Conservation (phyloP, 441 rosid genomes). For the Viola pubescens region DNA sequence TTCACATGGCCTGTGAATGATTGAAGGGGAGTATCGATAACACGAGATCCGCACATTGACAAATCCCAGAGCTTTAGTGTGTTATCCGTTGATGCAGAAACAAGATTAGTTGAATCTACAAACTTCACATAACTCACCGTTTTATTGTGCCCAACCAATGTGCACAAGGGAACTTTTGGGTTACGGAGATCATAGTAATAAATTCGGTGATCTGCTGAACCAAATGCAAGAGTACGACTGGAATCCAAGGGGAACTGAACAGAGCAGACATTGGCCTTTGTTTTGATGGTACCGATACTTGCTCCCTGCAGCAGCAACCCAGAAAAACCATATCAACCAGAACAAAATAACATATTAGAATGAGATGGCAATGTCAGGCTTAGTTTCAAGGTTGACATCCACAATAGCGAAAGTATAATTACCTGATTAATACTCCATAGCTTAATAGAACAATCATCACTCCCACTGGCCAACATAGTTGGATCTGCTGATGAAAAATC, state of each 20-base stretch:
- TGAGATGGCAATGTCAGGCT: slow-evolving; percentile 36
- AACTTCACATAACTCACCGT: slow-evolving; percentile 96
- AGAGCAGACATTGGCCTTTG: slow-evolving; percentile 88
- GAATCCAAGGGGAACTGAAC: slow-evolving; percentile 89
- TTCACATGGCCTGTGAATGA: slow-evolving; percentile 82
- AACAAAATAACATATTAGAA: not conserved
- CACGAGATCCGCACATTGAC: slow-evolving; percentile 59
- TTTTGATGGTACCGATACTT: slow-evolving; percentile 78
- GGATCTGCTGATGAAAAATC: slow-evolving; percentile 87
- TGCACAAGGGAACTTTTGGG: slow-evolving; percentile 70
- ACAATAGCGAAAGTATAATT: slow-evolving; percentile 68
- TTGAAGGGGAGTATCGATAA: slow-evolving; percentile 67
- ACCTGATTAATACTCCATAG: slow-evolving; percentile 99
- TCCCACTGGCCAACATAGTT: slow-evolving; percentile 83
- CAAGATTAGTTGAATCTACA: slow-evolving; percentile 61
- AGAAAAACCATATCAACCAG: slow-evolving; percentile 33
- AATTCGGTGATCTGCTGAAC: slow-evolving; percentile 91
- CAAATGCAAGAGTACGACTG: slow-evolving; percentile 76
- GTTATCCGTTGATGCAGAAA: slow-evolving; percentile 92
- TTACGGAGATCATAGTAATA: slow-evolving; percentile 94
- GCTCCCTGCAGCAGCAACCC: slow-evolving; percentile 64
- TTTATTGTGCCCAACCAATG: slow-evolving; percentile 72
- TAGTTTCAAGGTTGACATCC: slow-evolving; percentile 85
- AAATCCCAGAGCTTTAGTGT: slow-evolving; percentile 95
- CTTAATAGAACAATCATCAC: slow-evolving; percentile 89